phyloP scores from a whole-genome alignment of 2,329 filamentous ascomycete genomes.

The Diaporthe longicolla region DNA sequence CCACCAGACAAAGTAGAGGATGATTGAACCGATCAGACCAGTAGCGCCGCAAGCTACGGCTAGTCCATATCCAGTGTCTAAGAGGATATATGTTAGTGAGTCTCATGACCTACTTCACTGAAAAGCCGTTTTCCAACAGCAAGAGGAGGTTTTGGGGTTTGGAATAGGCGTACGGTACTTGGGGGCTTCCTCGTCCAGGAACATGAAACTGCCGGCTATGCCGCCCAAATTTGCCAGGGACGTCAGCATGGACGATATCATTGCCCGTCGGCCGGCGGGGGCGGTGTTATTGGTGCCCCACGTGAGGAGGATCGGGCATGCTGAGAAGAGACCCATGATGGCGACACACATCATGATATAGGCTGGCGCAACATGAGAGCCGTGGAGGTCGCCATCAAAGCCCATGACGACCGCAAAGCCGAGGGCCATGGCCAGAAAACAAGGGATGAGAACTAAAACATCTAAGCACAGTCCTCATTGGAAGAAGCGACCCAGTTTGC shows the following conservation, averaged over 20 bases:
- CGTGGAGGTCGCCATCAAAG: slow-evolving; percentile 10
- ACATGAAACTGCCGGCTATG: slow-evolving; percentile 33
- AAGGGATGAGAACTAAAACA: background rate
- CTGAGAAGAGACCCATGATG: background rate
- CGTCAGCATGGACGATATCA: background rate
- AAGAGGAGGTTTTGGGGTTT: background rate
- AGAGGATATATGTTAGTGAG: background rate
- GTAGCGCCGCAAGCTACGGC: slow-evolving; percentile 4
- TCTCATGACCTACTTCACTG: background rate
- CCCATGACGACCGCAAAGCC: slow-evolving; percentile 10
- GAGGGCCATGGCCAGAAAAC: slow-evolving; percentile 15
- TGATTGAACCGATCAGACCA: background rate
- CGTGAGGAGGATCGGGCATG: background rate
- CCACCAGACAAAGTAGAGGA: slow-evolving; percentile 14
- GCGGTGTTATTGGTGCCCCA: slow-evolving; percentile 32
- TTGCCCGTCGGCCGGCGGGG: slow-evolving; percentile 20
- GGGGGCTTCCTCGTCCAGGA: slow-evolving; percentile 18
- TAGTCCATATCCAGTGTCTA: slow-evolving; percentile 17
- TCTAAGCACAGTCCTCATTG: background rate
- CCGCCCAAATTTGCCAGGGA: slow-evolving; percentile 22
- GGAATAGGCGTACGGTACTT: background rate
- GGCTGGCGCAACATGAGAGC: slow-evolving; percentile 1
- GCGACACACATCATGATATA: slow-evolving; percentile 20
- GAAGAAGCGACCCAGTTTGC: background rate
- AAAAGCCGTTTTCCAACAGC: accelerated